Base-by-base conservation (phyloP, 441 rosid genomes). In the Arabidopsis lyrata region DNA sequence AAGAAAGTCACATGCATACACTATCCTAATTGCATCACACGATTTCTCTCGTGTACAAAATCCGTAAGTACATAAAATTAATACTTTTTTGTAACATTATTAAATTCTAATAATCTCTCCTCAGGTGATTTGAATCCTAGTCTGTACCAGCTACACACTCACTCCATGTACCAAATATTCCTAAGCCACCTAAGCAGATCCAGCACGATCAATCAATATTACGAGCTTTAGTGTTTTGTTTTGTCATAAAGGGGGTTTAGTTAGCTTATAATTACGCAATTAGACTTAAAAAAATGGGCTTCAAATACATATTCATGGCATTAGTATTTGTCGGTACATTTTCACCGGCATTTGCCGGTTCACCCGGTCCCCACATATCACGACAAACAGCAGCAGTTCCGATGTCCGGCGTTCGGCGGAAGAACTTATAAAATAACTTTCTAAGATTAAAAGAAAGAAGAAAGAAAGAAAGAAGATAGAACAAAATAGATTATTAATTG, bases 321-420 rank as follows among this genome's bases (percentile, higher is more conserved):
- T 62, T 82, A 86, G 71, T 78, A 83, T 81, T 74, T 77, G 78
- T 58, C 79, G 79, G 79, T 76, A 70, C 35, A 56, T 6, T 10
- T 41, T 65, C 54, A 82, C 82, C 66, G 78, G 70, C 81, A 66
- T 74, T 81, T 76, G 85, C 75, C 80, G 39, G 78, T 75, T 54
- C 27, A 67, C 47, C 78, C 67, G 75, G 53, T 48, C 47, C 69
- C 76, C 32, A 32, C 83, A 77, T 78, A 77, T 86, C 73, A 81
- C 89, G 92, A 90, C 95, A 93, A 86, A 74, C 49, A 41, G 78
- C 91, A 81, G 83, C 91, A 85, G 91, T 86, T 86, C 89, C 95
- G 79, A 89, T 92, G 94, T 89, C 91, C 94, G 98, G 94, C 97
- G 87, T 82, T 89, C 97, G 98, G 98, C 92, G 97, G 90, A 88